phyloP scores from a whole-genome alignment of 2,329 filamentous ascomycete genomes.

The Akanthomyces uredinophilus region DNA sequence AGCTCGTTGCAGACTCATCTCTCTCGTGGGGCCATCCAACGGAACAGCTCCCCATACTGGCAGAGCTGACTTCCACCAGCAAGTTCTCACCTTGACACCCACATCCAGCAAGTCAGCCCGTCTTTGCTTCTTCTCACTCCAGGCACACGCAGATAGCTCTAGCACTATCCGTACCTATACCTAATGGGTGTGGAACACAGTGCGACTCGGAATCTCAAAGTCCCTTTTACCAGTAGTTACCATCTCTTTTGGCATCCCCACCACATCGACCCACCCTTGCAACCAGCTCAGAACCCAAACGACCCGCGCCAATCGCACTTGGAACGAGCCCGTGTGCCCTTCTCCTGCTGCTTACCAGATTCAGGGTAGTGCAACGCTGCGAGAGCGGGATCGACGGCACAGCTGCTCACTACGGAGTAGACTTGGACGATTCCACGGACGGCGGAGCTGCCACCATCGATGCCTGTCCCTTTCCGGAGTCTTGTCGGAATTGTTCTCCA shows the following conservation, averaged over 20 bases:
- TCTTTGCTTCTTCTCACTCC: neutral
- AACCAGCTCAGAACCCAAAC: slow-evolving; percentile 7
- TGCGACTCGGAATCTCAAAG: slow-evolving; percentile 19
- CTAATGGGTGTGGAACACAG: slow-evolving; percentile 17
- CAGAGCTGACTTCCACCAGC: neutral
- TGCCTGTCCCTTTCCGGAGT: neutral
- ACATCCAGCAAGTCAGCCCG: neutral
- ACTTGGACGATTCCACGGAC: neutral
- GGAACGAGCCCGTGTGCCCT: too few species aligned
- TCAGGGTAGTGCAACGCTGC: slow-evolving; percentile 4
- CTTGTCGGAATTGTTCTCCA: neutral
- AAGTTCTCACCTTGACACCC: neutral
- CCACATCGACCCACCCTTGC: slow-evolving; percentile 12
- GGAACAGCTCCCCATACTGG: neutral
- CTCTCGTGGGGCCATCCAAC: neutral
- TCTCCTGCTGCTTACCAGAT: neutral
- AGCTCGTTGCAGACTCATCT: neutral
- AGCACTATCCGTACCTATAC: neutral
- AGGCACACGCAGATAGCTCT: neutral
- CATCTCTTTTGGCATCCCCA: slow-evolving; percentile 9
- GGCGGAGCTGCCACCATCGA: neutral
- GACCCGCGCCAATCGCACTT: neutral
- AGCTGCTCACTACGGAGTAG: neutral
- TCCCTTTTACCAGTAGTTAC: slow-evolving; percentile 10
- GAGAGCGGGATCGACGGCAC: neutral